Evolutionary conservation across 108 stramenopile species (phyloP).

Genomic region (Fistulifera solaris): DNA sequence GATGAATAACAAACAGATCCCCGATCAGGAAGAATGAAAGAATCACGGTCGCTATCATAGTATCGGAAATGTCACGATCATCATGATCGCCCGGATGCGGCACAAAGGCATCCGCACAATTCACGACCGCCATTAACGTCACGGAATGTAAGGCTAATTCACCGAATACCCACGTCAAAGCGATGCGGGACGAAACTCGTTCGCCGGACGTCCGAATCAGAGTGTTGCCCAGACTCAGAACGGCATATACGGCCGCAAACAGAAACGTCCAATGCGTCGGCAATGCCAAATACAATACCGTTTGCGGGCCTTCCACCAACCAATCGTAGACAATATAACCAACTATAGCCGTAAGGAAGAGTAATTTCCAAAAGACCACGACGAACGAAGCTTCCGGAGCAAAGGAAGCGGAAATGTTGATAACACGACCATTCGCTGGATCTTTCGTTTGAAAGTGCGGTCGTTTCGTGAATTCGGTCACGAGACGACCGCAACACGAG

Average conservation of each 20-base stretch:
- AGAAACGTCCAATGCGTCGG: conserved; percentile 4
- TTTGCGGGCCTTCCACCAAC: neutral
- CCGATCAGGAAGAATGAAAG: neutral
- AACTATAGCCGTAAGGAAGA: neutral
- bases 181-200: neutral
- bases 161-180: conserved; percentile 1
- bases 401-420: conserved; percentile 8
- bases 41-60: neutral
- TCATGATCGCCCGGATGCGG: neutral
- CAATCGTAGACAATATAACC: neutral
- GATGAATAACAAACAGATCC: conserved; percentile 8
- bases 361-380: neutral
- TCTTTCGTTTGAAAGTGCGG: too few relatives aligned
- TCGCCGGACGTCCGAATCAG: neutral
- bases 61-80: neutral
- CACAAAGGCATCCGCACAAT: neutral
- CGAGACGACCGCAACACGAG: too few relatives aligned
- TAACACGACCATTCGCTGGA: neutral
- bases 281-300: conserved; percentile 7
- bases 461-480: too few relatives aligned
- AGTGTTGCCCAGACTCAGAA: conserved; percentile 3
- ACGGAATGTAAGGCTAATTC: neutral
- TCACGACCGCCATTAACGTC: conserved; percentile 1
- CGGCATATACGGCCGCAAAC: neutral
- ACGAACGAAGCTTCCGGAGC: neutral